Conservation (phyloP, 2,329 filamentous ascomycete genomes). For the Neonectria punicea region DNA sequence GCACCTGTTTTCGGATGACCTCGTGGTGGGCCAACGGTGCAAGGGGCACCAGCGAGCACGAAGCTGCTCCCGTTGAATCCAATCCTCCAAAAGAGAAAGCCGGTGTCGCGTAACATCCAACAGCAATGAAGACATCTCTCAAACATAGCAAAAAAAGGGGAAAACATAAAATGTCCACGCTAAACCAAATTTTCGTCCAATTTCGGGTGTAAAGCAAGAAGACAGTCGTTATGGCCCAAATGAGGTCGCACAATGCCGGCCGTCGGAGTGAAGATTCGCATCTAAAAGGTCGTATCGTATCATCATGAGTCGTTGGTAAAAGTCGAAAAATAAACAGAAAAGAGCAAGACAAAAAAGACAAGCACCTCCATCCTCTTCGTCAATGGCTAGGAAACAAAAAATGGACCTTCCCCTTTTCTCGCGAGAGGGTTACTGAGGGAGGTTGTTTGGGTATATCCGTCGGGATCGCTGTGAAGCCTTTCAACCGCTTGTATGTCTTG, state of each 20-base stretch:
- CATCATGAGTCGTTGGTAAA: conserved; percentile 40
- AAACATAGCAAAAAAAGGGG: conserved; percentile 1
- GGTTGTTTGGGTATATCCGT: conserved; percentile 45
- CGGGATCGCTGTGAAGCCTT: conserved; percentile 52
- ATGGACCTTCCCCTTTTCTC: conserved; percentile 31
- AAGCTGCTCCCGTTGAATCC: neutral
- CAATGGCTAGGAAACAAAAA: conserved; percentile 11
- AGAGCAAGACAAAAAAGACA: conserved; percentile 12
- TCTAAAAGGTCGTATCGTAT: conserved; percentile 42
- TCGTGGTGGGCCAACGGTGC: neutral
- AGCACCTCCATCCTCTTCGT: conserved; percentile 26
- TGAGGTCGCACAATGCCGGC: conserved; percentile 25
- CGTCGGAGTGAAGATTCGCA: conserved; percentile 34
- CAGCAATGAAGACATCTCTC: conserved; percentile 3
- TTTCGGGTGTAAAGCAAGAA: conserved; percentile 19
- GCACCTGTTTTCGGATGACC: conserved; percentile 2
- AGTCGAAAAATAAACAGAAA: neutral
- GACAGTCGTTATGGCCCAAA: conserved; percentile 9
- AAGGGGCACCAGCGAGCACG: neutral
- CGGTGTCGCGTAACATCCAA: neutral
- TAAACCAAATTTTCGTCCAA: conserved; percentile 20
- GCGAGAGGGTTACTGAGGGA: conserved; percentile 42
- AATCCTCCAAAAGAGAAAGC: neutral
- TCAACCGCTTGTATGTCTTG: conserved; percentile 50
- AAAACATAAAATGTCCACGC: conserved; percentile 8